These are phyloP conservation scores for Sarocladium kiliense DNA, from an alignment of 2,329 filamentous ascomycete species.

Conservation along the genomic window DNA sequence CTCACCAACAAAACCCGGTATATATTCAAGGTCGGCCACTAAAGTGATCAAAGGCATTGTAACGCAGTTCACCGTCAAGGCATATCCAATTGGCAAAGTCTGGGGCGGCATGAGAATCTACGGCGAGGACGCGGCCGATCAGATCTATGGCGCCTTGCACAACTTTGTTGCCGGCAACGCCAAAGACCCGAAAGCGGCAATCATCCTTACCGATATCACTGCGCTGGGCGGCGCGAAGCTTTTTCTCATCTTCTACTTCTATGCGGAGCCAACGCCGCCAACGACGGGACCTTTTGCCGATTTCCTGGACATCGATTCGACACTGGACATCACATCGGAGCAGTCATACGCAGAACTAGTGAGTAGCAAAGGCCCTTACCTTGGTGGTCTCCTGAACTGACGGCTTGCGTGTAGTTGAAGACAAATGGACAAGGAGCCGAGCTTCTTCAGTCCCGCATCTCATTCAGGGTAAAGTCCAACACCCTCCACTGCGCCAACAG, in stretches of 20 bases:
- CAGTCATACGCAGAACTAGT: too few relatives aligned
- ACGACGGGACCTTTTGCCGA: constrained; percentile 21
- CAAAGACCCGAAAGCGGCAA: constrained; percentile 22
- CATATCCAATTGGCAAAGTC: constrained; percentile 26
- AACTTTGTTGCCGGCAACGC: constrained; percentile 22
- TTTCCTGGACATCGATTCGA: constrained; percentile 23
- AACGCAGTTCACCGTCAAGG: constrained; percentile 25
- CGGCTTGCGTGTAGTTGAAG: too few relatives aligned
- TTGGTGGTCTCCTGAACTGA: too few relatives aligned
- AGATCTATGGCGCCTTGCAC: constrained; percentile 27
- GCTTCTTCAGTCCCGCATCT: too few relatives aligned
- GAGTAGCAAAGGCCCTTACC: too few relatives aligned
- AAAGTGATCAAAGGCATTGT: constrained; percentile 25
- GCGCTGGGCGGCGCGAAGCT: constrained; percentile 15
- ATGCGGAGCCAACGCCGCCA: constrained; percentile 25
- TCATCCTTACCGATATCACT: constrained; percentile 22
- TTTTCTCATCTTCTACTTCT: constrained; percentile 28
- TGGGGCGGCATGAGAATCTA: constrained; percentile 34
- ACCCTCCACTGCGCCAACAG: too few relatives aligned
- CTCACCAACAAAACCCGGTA: neutral
- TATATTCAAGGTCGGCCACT: neutral
- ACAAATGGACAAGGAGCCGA: too few relatives aligned
- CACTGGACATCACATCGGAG: constrained; percentile 18
- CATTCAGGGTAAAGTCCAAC: too few relatives aligned
- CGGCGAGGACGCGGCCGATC: constrained; percentile 18